Evolutionary conservation across 805 yeast genomes (phyloP), one percentile per base, ranked within the genome.

Genomic region (Candida tallmaniae): DNA sequence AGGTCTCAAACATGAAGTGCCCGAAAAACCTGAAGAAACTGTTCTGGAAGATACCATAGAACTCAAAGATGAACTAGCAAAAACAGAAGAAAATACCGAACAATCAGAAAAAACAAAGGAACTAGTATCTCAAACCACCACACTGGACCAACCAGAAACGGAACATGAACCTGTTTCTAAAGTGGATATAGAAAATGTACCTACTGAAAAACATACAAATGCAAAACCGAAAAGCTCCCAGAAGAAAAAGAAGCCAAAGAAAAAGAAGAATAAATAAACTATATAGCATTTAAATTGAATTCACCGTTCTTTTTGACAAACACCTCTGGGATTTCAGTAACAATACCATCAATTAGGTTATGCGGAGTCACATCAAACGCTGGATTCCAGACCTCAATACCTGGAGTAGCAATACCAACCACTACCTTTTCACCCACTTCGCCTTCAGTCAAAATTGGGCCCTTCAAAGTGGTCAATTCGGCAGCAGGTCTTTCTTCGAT

Each of bases 341-440:
- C 86, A 40, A 93, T 87, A 39, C 87, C 84, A 52, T 88, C 96
- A 35, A 90, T 88, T 24, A 82, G 62, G 29, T 70, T 72, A 48
- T 80, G 79, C 0, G 96, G 96, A 3, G 97, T 87, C 11, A 93
- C 87, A 52, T 90, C 98, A 51, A 90, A 90, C 0, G 97, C 83
- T 1, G 98, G 98, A 51, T 93, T 93, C 97, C 97, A 90, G 2
- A 88, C 96, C 4, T 70, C 63, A 21, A 89, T 81, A 0, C 82
- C 83, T 2, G 83, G 83, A 3, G 97, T 93, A 1, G 96, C 96
- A 38, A 83, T 73, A 25, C 84, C 83, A 10, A 88, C 83, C 13
- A 78, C 78, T 1, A 72, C 20, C 39, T 65, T 51, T 28, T 59
- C 54, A 36, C 69, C 63, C 6, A n/a, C 15, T 5, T 8, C n/a